These are phyloP conservation scores for Chalciporus piperatus DNA, from an alignment of 768 basidiomycete species.

Conservation along the genomic window DNA sequence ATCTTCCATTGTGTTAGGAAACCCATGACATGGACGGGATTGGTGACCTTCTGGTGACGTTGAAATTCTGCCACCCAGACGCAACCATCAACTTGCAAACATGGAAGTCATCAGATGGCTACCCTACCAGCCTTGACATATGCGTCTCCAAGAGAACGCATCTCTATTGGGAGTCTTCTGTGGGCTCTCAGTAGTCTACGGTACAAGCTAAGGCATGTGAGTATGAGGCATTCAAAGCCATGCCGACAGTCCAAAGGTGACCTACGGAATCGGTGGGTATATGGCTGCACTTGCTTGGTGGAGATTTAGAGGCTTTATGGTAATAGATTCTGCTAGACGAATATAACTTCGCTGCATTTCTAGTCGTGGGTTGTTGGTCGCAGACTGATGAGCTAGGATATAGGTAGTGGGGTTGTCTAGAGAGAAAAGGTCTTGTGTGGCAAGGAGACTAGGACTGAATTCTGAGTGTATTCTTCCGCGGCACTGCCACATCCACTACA, in stretches of 20 bases:
- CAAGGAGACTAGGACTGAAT: too few relatives aligned
- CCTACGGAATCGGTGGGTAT: constrained; percentile 82
- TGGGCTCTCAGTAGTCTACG: constrained; percentile 81
- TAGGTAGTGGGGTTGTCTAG: neutral
- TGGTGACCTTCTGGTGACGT: constrained; percentile 71
- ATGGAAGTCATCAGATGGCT: neutral
- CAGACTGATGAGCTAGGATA: neutral
- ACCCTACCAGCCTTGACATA: constrained; percentile 76
- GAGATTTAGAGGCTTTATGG: constrained; percentile 56
- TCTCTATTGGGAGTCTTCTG: constrained; percentile 64
- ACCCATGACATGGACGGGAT: constrained; percentile 89
- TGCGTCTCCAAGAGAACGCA: constrained; percentile 81
- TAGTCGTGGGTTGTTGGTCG: neutral
- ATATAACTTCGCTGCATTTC: constrained; percentile 21
- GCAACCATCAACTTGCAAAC: neutral
- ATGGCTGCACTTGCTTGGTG: constrained; percentile 63
- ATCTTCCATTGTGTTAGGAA: constrained; percentile 95
- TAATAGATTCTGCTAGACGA: constrained; percentile 40
- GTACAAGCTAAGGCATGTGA: constrained; percentile 56
- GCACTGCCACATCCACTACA: too few relatives aligned
- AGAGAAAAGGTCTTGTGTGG: too few relatives aligned
- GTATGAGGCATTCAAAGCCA: neutral
- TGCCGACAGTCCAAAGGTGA: constrained; percentile 6
- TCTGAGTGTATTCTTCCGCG: too few relatives aligned
- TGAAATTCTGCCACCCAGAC: constrained; percentile 70